A percentile compares a stretch with the other conserved stretches of the same genome.
Evolutionary conservation across 2,329 filamentous ascomycete species (phyloP).

Genomic region (Ophiostoma perfectum): DNA sequence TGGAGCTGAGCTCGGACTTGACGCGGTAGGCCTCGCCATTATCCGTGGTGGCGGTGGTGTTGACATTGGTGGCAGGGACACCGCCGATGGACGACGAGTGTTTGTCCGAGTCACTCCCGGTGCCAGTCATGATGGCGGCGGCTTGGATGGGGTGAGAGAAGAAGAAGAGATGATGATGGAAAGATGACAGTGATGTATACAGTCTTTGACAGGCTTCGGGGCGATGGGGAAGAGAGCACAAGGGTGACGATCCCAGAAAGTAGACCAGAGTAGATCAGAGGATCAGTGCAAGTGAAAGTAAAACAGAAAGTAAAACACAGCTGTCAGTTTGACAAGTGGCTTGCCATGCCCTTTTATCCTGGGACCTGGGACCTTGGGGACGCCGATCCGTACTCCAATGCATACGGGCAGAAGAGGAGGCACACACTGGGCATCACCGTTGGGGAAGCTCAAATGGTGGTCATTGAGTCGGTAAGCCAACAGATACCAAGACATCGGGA

Average conservation of each 20-base stretch:
- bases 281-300: too few relatives aligned
- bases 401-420: neutral
- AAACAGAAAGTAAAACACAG: neutral
- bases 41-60: conserved; percentile 8
- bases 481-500: too few relatives aligned
- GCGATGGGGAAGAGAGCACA: neutral
- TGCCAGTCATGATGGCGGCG: neutral
- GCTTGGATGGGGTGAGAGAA: neutral
- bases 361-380: neutral
- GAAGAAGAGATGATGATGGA: too few relatives aligned
- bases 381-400: conserved; percentile 3
- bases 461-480: too few relatives aligned
- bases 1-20: conserved; percentile 26
- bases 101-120: neutral
- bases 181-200: neutral
- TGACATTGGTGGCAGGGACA: neutral
- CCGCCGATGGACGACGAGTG: neutral
- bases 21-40: conserved; percentile 26
- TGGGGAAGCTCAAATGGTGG: neutral
- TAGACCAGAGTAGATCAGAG: neutral
- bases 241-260: neutral
- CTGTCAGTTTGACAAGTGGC: neutral
- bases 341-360: neutral
- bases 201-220: neutral
- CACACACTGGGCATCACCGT: neutral